Evolutionary conservation across 148 eudicot species (phyloP).

Genomic region (Vaccinium darrowii): DNA sequence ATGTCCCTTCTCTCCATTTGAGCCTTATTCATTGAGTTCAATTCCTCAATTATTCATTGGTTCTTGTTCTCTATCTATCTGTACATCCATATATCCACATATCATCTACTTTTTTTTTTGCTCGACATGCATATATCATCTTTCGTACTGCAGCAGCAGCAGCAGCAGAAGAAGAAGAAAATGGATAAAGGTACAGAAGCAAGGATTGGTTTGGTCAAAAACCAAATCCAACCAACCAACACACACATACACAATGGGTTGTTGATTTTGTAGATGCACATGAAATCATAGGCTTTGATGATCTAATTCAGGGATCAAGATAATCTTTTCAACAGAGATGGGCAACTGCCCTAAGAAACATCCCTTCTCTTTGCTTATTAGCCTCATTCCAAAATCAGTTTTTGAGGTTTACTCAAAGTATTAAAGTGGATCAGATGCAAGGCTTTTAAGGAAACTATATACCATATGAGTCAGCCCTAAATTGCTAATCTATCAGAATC

Average conservation of each 20-base stretch:
- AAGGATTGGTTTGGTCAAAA: not conserved
- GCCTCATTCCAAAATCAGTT: not conserved
- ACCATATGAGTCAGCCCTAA: not conserved
- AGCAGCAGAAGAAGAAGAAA: not conserved
- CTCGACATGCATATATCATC: too few species aligned
- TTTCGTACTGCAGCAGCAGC: too few species aligned
- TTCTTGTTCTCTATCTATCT: too few species aligned
- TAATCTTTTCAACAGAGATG: not conserved
- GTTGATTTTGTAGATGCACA: not conserved
- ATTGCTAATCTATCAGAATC: too few species aligned
- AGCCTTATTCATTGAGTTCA: not conserved
- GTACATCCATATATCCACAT: too few species aligned
- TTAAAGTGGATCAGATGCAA: not conserved
- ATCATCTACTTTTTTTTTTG: too few species aligned
- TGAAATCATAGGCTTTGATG: not conserved
- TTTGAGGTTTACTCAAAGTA: too few species aligned
- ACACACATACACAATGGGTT: not conserved
- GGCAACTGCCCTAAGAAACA: not conserved
- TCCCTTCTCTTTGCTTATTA: not conserved
- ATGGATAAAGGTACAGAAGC: not conserved
- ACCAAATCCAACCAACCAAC: not conserved
- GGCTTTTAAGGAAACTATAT: not conserved
- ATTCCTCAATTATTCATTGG: too few species aligned
- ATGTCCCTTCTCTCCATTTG: not conserved
- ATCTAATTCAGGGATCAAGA: not conserved